Conservation (phyloP, 2,329 filamentous ascomycete genomes). For the Sphaerulina musiva region DNA sequence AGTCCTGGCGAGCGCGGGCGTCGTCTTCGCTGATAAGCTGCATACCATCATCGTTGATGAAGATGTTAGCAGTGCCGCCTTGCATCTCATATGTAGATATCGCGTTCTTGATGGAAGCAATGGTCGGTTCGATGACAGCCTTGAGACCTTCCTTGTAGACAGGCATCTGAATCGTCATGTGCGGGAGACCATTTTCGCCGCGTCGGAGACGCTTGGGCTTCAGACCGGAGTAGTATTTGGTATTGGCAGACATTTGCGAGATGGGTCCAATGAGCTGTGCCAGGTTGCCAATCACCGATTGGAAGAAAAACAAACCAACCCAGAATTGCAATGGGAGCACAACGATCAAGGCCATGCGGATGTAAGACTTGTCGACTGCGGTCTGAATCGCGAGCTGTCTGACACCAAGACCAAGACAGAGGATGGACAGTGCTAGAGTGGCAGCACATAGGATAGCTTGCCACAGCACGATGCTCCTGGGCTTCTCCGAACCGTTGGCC, state of each 20-base stretch:
- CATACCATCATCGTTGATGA: constrained; percentile 64
- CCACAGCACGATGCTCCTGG: constrained; percentile 49
- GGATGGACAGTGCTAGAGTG: constrained; percentile 49
- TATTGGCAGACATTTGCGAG: constrained; percentile 40
- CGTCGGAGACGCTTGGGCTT: constrained; percentile 37
- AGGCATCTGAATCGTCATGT: constrained; percentile 50
- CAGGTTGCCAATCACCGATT: constrained; percentile 38
- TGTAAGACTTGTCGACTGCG: constrained; percentile 47
- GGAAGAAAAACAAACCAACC: constrained; percentile 51
- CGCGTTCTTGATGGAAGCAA: constrained; percentile 37
- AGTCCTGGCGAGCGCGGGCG: constrained; percentile 42
- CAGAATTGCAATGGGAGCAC: constrained; percentile 53
- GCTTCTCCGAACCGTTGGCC: constrained; percentile 32
- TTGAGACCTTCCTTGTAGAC: constrained; percentile 40
- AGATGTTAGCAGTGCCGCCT: constrained; percentile 62
- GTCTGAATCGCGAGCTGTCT: constrained; percentile 51
- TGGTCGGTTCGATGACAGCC: constrained; percentile 36
- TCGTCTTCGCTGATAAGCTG: constrained; percentile 50
- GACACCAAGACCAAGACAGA: constrained; percentile 53
- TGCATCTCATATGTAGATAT: constrained; percentile 48
- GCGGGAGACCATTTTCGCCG: constrained; percentile 37
- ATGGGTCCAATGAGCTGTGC: constrained; percentile 42
- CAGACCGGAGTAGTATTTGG: constrained; percentile 42
- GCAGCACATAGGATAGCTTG: constrained; percentile 50
- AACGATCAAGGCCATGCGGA: constrained; percentile 50